Base-by-base conservation (phyloP, 1,284 basidiomycete species). In the Cutaneotrichosporon sp. region DNA sequence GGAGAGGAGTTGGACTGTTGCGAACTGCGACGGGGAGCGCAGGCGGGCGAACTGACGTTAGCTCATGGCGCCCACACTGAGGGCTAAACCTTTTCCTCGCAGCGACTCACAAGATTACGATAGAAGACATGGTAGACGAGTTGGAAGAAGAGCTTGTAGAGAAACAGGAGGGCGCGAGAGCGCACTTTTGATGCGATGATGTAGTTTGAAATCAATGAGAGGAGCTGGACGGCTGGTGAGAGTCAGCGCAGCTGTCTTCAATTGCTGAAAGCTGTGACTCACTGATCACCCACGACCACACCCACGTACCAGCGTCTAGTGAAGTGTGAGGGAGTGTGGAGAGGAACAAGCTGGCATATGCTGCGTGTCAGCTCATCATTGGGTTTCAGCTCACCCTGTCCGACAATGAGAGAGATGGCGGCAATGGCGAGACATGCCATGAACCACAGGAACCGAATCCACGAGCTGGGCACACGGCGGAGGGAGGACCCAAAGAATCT, bases 381-480 rank as follows among this genome's bases (percentile, higher is more conserved):
- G 16, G 22, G 13, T 2, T 16, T 31, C 26, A 14, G 65, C 74
- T 62, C 55, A 63, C 81, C 84, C 74, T 86, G 85, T 6, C 85
- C 85, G n/a, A 81, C 81, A n/a, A 85, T 77, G 10, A 85, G 75
- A 0, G 84, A 81, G 60, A 84, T 78, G n/a, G 83, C 77, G 30
- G 83, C 83, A 5, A 85, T 80, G 2, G 79, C 80, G n/a, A 85
- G 75, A 32, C 80, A 82, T 2, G 77, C 75, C 76, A 85, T 82
- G 74, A 86, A 86, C 85, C 84, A 85, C 14, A 85, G 72, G 70
- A 85, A 86, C 8, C 85, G 79, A 16, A 81, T 75, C 77, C 85
- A 86, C 0, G 81, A 83, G 11, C 82, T 79, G 0, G 85, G 85
- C 55, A 86, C 85, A 18, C 83, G 75, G 18, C 67, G 59, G 13